Conservation (phyloP, 352 stramenopile species). For the Aphanomyces invadans region DNA sequence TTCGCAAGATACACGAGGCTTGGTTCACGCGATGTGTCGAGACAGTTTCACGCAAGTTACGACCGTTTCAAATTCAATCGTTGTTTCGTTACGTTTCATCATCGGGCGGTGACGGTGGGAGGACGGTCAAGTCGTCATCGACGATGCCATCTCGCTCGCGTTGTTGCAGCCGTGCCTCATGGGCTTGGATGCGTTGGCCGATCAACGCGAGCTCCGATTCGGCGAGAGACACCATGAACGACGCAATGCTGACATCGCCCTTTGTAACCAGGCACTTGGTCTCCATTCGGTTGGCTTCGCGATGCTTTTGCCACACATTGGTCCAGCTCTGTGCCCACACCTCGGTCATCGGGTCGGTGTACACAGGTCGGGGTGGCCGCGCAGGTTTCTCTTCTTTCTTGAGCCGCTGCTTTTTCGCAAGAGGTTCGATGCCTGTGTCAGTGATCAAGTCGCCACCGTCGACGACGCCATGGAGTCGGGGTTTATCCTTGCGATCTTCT, state of each 20-base stretch:
- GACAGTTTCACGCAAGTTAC: not conserved
- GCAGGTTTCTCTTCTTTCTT: not conserved
- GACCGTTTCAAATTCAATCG: too few relatives aligned
- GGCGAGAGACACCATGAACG: conserved; percentile 13
- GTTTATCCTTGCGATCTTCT: not conserved
- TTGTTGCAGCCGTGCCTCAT: conserved; percentile 11
- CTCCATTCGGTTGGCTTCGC: conserved; percentile 9
- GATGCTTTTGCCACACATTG: conserved; percentile 20
- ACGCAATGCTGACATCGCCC: conserved; percentile 6
- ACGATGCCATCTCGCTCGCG: conserved; percentile 12
- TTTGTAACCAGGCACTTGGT: conserved; percentile 16
- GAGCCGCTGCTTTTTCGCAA: not conserved
- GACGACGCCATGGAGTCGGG: not conserved
- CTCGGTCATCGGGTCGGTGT: not conserved
- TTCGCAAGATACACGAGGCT: conserved; percentile 3
- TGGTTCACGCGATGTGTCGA: too few relatives aligned
- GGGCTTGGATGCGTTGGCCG: conserved; percentile 14
- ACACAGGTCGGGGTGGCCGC: not conserved
- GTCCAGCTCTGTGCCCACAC: conserved; percentile 4
- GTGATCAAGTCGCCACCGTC: not conserved
- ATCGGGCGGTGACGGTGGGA: not conserved
- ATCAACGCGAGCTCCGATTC: conserved; percentile 9
- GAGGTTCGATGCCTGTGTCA: too few relatives aligned
- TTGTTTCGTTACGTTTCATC: not conserved
- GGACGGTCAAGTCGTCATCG: not conserved